A percentile compares a stretch with the other conserved stretches of the same genome.
These are phyloP conservation scores for Amyloporia xantha DNA, from an alignment of 768 basidiomycete species.

Conservation along the genomic window DNA sequence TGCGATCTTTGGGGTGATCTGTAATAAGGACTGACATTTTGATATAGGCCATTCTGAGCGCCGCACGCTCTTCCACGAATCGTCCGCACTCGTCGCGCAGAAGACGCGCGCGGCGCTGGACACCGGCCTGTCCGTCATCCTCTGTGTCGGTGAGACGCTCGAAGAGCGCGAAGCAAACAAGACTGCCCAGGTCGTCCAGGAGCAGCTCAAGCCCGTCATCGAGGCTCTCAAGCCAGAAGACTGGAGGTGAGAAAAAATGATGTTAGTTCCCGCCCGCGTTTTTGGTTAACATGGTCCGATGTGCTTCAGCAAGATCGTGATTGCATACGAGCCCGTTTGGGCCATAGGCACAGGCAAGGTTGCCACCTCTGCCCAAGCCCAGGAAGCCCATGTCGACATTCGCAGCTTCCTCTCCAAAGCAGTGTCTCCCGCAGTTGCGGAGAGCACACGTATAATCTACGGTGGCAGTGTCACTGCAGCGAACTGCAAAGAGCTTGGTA, in stretches of 20 bases:
- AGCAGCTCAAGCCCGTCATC: slow-evolving; percentile 74
- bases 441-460: slow-evolving; percentile 82
- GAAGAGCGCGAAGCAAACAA: slow-evolving; percentile 73
- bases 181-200: slow-evolving; percentile 76
- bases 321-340: slow-evolving; percentile 98
- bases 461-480: slow-evolving; percentile 90
- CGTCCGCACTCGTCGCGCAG: slow-evolving; percentile 71
- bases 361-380: slow-evolving; percentile 86
- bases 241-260: slow-evolving; percentile 86
- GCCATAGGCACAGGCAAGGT: slow-evolving; percentile 98
- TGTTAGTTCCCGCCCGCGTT: not conserved
- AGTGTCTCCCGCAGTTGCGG: slow-evolving; percentile 66
- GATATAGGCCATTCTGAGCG: slow-evolving; percentile 88
- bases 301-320: slow-evolving; percentile 78
- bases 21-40: not conserved
- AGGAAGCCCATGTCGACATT: slow-evolving; percentile 82
- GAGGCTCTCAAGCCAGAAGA: slow-evolving; percentile 51
- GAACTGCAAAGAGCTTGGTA: slow-evolving; percentile 85
- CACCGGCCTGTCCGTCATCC: slow-evolving; percentile 75
- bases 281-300: not conserved
- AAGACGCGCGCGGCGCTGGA: slow-evolving; percentile 85
- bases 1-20: slow-evolving; percentile 3
- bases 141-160: slow-evolving; percentile 95
- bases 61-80: slow-evolving; percentile 86
- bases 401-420: slow-evolving; percentile 62